These are phyloP conservation scores for Populus trichocarpa DNA, from an alignment of 441 rosid species.

Conservation along the genomic window DNA sequence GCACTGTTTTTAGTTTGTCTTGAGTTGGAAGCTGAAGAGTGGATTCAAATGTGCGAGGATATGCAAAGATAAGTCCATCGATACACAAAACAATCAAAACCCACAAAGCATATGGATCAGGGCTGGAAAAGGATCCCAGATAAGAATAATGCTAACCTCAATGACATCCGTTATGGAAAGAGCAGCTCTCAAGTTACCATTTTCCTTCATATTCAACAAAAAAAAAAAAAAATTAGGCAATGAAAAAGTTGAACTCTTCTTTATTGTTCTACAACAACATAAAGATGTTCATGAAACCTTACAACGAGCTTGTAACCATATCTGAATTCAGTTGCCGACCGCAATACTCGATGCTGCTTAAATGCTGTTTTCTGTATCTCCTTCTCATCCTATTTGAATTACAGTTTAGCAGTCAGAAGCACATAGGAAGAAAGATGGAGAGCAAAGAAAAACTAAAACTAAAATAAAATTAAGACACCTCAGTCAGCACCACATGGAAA, in stretches of 20 bases:
- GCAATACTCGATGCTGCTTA: constrained; percentile 66
- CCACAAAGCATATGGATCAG: neutral
- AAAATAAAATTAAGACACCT: too few species aligned
- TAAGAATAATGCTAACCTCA: constrained; percentile 46
- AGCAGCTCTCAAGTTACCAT: constrained; percentile 73
- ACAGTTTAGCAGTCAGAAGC: constrained; percentile 7
- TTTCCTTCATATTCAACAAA: constrained; percentile 52
- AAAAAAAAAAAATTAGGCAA: neutral
- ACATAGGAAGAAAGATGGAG: constrained; percentile 2
- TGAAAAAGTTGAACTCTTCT: neutral
- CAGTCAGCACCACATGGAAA: neutral
- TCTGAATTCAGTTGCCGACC: constrained; percentile 70
- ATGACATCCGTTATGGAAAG: constrained; percentile 65
- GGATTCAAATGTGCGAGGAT: constrained; percentile 7
- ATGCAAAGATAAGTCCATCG: neutral
- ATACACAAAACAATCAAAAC: neutral
- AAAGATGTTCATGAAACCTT: constrained; percentile 28
- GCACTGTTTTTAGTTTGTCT: constrained; percentile 82
- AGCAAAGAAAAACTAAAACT: neutral
- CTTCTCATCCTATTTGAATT: constrained; percentile 69
- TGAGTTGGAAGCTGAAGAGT: constrained; percentile 71
- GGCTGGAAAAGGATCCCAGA: neutral
- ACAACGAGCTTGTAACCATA: constrained; percentile 97
- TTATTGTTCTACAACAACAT: neutral
- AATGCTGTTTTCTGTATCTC: constrained; percentile 83